A percentile compares a stretch with the other conserved stretches of the same genome.
These are phyloP conservation scores for Sergeia podlipaevii DNA, from an alignment of 208 protist species.

Conservation along the genomic window DNA sequence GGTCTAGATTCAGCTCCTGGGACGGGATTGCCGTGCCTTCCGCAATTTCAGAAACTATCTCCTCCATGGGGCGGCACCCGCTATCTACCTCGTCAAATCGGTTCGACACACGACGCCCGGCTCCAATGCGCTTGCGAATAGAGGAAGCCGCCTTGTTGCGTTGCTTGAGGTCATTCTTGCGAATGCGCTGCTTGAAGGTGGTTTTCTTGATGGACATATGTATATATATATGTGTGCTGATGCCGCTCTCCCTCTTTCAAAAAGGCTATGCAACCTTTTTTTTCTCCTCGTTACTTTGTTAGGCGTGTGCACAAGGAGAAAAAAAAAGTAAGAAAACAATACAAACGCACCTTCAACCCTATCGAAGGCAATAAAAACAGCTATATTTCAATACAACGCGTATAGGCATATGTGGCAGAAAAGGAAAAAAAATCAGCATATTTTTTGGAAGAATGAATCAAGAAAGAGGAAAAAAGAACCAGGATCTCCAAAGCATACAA, in stretches of 20 bases:
- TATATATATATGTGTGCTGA: neutral
- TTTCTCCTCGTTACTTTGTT: conserved; percentile 5
- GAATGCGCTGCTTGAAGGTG: conserved; percentile 80
- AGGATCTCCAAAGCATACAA: too few relatives aligned
- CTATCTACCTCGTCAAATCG: conserved; percentile 61
- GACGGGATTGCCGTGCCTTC: conserved; percentile 54
- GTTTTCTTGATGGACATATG: conserved; percentile 48
- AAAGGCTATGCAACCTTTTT: too few relatives aligned
- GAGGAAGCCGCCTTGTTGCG: conserved; percentile 42
- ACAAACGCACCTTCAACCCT: too few relatives aligned
- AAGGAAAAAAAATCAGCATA: too few relatives aligned
- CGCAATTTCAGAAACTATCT: conserved; percentile 58
- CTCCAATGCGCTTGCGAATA: conserved; percentile 65
- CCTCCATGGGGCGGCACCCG: conserved; percentile 47
- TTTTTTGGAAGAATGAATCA: too few relatives aligned
- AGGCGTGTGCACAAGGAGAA: too few relatives aligned
- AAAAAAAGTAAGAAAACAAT: too few relatives aligned
- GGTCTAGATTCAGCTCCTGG: conserved; percentile 54
- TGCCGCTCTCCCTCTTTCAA: too few relatives aligned
- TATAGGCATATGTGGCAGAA: too few relatives aligned
- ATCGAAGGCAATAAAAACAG: too few relatives aligned
- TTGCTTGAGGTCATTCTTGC: conserved; percentile 70
- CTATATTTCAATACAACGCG: too few relatives aligned
- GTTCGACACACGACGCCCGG: conserved; percentile 43
- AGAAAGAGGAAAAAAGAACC: too few relatives aligned